A percentile compares a stretch with the other conserved stretches of the same genome.
Evolutionary conservation across 192 early-diverging fungal species (phyloP).

Genomic region (Jimgerdemannia lactiflua): DNA sequence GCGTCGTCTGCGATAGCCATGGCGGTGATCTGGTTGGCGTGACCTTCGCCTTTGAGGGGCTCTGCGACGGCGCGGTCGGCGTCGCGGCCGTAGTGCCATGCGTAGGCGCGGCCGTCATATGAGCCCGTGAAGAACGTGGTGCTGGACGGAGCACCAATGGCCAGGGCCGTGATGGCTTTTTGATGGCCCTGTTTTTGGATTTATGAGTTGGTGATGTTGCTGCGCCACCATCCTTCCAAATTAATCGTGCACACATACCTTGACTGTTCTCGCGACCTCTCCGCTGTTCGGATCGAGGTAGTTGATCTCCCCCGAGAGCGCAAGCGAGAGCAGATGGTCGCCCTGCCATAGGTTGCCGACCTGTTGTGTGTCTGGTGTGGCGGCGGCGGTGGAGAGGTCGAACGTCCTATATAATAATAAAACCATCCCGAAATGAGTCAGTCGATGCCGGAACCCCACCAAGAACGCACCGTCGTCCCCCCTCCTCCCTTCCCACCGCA

Average conservation of each 20-base stretch:
- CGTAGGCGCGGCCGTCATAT: conserved; percentile 90
- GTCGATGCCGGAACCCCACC: neutral
- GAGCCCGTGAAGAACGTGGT: conserved; percentile 78
- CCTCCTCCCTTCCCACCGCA: conserved; percentile 7
- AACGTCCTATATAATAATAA: conserved; percentile 40
- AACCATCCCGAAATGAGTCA: neutral
- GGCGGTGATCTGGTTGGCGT: conserved; percentile 73
- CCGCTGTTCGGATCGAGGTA: conserved; percentile 65
- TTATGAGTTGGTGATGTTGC: neutral
- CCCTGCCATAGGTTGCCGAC: conserved; percentile 92
- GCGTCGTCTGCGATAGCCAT: conserved; percentile 42
- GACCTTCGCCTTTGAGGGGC: conserved; percentile 59
- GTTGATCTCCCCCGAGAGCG: conserved; percentile 86
- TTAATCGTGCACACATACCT: conserved; percentile 25
- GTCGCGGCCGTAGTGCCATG: conserved; percentile 58
- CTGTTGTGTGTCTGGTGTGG: conserved; percentile 75
- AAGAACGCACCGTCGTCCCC: neutral
- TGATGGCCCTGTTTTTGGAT: conserved; percentile 63
- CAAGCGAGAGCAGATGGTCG: conserved; percentile 68
- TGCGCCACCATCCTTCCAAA: neutral
- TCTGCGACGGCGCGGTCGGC: conserved; percentile 33
- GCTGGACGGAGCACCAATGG: conserved; percentile 35
- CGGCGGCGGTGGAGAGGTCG: conserved; percentile 30
- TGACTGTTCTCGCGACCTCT: conserved; percentile 47
- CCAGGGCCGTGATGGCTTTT: conserved; percentile 80